A percentile compares a stretch with the other conserved stretches of the same genome.
These are phyloP conservation scores for Cinnamomum chago DNA, from an alignment of 164 flowering plant genomes.

Conservation along the genomic window DNA sequence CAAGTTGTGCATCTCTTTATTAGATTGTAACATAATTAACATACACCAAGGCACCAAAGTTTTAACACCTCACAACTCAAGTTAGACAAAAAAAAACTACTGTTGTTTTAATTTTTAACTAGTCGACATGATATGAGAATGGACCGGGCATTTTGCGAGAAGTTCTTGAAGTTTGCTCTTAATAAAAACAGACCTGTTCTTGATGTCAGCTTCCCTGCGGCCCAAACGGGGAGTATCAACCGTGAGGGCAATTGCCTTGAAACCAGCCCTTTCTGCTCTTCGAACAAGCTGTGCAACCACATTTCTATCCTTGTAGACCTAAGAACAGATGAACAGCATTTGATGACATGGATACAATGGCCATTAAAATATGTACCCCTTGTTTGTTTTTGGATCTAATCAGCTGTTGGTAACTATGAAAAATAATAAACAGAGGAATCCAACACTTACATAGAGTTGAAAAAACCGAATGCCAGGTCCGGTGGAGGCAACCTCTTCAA, in stretches of 20 bases:
- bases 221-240: slow-evolving; percentile 66
- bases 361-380: not conserved
- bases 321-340: not conserved
- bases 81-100: too few species aligned
- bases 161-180: not conserved
- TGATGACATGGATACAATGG: not conserved
- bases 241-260: slow-evolving; percentile 64
- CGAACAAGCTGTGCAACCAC: slow-evolving; percentile 63
- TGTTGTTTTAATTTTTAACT: too few species aligned
- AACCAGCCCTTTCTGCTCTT: slow-evolving; percentile 68
- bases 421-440: not conserved
- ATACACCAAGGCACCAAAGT: too few species aligned
- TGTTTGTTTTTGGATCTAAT: not conserved
- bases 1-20: too few species aligned
- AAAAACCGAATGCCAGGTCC: slow-evolving; percentile 82
- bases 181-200: slow-evolving; percentile 36
- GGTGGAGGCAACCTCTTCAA: slow-evolving; percentile 90
- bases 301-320: slow-evolving; percentile 79
- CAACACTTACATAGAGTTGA: slow-evolving; percentile 69
- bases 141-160: too few species aligned
- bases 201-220: slow-evolving; percentile 60
- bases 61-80: too few species aligned
- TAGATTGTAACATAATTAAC: too few species aligned
- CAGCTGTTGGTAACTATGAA: not conserved
- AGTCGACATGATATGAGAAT: too few species aligned